Conservation (phyloP, 164 flowering plant genomes). For the Magnolia officinalis region DNA sequence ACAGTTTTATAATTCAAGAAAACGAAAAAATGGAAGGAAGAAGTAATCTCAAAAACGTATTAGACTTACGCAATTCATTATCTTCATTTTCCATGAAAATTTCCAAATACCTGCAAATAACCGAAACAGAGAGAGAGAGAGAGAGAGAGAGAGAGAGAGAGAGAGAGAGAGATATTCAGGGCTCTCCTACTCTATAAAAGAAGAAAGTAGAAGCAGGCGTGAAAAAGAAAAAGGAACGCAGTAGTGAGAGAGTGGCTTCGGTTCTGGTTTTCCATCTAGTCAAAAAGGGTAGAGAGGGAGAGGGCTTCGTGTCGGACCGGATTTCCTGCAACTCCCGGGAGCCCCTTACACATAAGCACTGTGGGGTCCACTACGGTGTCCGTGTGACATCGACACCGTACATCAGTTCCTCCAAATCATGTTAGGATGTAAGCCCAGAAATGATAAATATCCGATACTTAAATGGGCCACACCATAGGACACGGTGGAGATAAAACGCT, state of each 20-base stretch:
- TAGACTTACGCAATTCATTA: conserved; percentile 15
- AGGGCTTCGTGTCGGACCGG: not conserved
- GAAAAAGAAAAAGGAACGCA: not conserved
- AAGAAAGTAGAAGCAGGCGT: not conserved
- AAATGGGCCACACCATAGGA: too few species aligned
- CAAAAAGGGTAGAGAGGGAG: not conserved
- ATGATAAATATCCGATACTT: too few species aligned
- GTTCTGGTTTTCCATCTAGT: not conserved
- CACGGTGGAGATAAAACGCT: too few species aligned
- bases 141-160: not conserved
- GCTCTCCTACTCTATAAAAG: not conserved
- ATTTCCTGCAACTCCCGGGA: not conserved
- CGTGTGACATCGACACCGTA: too few species aligned
- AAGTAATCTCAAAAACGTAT: not conserved
- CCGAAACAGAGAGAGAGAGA: not conserved
- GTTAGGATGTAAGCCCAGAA: too few species aligned
- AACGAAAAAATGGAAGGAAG: not conserved
- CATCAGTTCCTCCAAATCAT: too few species aligned
- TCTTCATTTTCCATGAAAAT: conserved; percentile 14
- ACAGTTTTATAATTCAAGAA: too few species aligned
- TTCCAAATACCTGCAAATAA: not conserved
- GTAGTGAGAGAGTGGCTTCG: not conserved
- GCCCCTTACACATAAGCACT: too few species aligned
- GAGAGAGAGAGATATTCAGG: not conserved
- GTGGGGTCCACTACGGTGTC: too few species aligned